Percentiles rank a stretch among this genome's conserved stretches.
Conservation (phyloP, 2,329 filamentous ascomycete genomes). For the Microdochium bolleyi region DNA sequence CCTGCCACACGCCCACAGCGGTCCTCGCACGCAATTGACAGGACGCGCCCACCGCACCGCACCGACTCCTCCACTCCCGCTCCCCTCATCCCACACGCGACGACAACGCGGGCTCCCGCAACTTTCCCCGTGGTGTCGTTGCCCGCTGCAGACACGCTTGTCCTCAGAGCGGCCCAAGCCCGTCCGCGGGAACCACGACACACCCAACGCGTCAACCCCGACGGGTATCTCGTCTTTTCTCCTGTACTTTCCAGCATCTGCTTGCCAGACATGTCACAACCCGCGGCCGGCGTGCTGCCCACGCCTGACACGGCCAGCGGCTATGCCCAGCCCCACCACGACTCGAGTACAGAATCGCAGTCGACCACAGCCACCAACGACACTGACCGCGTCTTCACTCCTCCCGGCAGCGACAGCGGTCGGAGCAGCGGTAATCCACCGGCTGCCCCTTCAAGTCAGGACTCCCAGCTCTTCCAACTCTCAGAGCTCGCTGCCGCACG, state of each 20-base stretch:
- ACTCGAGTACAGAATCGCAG: conserved; percentile 34
- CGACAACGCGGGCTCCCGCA: neutral
- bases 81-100: neutral
- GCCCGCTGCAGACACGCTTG: neutral
- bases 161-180: too few species aligned
- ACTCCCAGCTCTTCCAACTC: conserved; percentile 49
- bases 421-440: conserved; percentile 28
- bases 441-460: conserved; percentile 38
- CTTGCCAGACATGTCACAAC: neutral
- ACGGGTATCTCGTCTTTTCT: neutral
- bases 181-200: too few species aligned
- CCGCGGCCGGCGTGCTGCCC: neutral
- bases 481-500: conserved; percentile 49
- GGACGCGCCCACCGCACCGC: neutral
- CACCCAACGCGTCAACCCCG: too few species aligned
- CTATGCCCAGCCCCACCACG: conserved; percentile 9
- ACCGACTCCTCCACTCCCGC: neutral
- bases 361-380: conserved; percentile 31
- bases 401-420: conserved; percentile 32
- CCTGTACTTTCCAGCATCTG: too few species aligned
- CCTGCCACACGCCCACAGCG: neutral
- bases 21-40: neutral
- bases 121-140: neutral
- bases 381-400: conserved; percentile 33
- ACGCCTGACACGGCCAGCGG: neutral